A percentile compares a stretch with the other conserved stretches of the same genome.
These are phyloP conservation scores for Saccharomycopsis amapae DNA, from an alignment of 805 yeast species.

Conservation along the genomic window DNA sequence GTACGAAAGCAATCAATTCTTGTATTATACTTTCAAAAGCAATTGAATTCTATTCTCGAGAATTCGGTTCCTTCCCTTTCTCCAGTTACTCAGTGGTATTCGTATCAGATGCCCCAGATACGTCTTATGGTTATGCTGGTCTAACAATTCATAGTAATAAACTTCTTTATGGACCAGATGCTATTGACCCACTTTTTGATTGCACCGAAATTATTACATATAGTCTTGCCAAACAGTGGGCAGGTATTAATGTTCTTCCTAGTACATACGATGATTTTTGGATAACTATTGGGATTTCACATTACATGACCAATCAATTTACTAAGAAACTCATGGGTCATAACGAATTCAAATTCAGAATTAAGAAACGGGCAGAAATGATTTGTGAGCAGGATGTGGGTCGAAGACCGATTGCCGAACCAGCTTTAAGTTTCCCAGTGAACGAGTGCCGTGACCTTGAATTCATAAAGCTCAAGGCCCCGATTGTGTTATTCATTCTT, in stretches of 20 bases:
- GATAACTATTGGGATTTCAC: slow-evolving; percentile 82
- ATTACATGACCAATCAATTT: slow-evolving; percentile 74
- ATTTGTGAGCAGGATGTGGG: slow-evolving; percentile 72
- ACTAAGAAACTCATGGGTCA: slow-evolving; percentile 66
- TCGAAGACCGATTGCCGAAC: slow-evolving; percentile 73
- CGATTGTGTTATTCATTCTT: slow-evolving; percentile 73
- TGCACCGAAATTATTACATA: slow-evolving; percentile 62
- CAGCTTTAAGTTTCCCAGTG: slow-evolving; percentile 59
- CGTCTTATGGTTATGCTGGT: slow-evolving; percentile 65
- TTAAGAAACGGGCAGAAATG: slow-evolving; percentile 56
- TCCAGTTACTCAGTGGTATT: slow-evolving; percentile 73
- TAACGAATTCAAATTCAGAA: slow-evolving; percentile 70
- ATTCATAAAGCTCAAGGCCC: slow-evolving; percentile 74
- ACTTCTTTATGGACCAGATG: slow-evolving; percentile 61
- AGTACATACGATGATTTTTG: slow-evolving; percentile 72
- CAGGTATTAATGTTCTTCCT: slow-evolving; percentile 87
- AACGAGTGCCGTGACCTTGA: slow-evolving; percentile 38
- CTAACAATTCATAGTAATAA: slow-evolving; percentile 53
- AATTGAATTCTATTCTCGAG: slow-evolving; percentile 74
- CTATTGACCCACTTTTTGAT: slow-evolving; percentile 71
- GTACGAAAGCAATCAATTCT: slow-evolving; percentile 55
- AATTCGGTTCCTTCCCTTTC: slow-evolving; percentile 91
- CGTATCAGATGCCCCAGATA: slow-evolving; percentile 47
- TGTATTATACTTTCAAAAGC: slow-evolving; percentile 73
- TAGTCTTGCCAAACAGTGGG: slow-evolving; percentile 83